A percentile compares a stretch with the other conserved stretches of the same genome.
These are phyloP conservation scores for Trichoderma sp. DNA, from an alignment of 2,329 filamentous ascomycete species.

Conservation along the genomic window DNA sequence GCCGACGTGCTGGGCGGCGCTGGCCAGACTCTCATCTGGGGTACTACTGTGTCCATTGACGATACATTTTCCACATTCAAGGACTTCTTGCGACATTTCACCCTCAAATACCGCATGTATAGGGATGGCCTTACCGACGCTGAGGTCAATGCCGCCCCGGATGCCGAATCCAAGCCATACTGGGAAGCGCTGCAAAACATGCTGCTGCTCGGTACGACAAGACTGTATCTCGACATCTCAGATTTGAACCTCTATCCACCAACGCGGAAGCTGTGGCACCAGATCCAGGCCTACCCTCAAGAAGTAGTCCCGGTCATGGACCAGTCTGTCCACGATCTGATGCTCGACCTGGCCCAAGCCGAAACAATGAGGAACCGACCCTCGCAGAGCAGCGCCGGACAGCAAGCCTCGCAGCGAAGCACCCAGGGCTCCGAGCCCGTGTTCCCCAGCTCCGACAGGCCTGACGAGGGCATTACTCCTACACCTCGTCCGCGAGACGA, in stretches of 20 bases:
- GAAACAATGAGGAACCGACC: conserved; percentile 71
- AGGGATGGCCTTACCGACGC: conserved; percentile 79
- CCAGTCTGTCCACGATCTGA: conserved; percentile 87
- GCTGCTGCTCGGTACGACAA: conserved; percentile 80
- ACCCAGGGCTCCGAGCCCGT: conserved; percentile 72
- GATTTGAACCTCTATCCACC: conserved; percentile 92
- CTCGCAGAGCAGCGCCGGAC: conserved; percentile 59
- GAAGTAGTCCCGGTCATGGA: conserved; percentile 98
- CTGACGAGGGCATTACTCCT: conserved; percentile 46
- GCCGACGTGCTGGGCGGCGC: conserved; percentile 83
- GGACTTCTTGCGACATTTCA: conserved; percentile 89
- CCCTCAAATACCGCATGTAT: conserved; percentile 91
- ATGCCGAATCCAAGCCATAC: conserved; percentile 79
- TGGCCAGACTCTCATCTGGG: conserved; percentile 87
- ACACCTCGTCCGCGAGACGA: conserved; percentile 48
- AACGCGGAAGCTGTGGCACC: conserved; percentile 92
- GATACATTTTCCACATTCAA: conserved; percentile 88
- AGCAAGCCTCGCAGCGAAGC: conserved; percentile 49
- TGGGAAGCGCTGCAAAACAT: conserved; percentile 85
- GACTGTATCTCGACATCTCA: conserved; percentile 83
- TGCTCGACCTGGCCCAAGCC: conserved; percentile 83
- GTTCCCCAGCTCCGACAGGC: conserved; percentile 77
- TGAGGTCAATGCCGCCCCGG: conserved; percentile 69
- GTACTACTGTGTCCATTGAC: conserved; percentile 91
- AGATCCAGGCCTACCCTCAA: conserved; percentile 89